Conservation (phyloP, 2,329 filamentous ascomycete species). For the Arthrobotrys sinensis region DNA sequence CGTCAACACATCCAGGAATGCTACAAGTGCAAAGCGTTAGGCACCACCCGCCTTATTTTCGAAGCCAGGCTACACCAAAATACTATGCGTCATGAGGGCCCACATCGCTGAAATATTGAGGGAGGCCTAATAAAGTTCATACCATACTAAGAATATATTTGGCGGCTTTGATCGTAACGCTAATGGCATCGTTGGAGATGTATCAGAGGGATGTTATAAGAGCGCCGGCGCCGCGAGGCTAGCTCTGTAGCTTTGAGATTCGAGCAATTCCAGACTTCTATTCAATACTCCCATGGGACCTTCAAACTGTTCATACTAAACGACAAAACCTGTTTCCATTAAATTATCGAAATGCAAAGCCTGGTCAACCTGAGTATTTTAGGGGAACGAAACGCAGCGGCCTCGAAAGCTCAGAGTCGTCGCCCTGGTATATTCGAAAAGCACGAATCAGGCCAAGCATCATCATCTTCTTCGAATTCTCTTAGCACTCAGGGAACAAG, state of each 20-base stretch:
- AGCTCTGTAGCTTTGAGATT: too few species aligned
- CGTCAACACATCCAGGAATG: conserved; percentile 5
- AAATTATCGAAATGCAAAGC: neutral
- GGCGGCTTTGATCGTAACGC: neutral
- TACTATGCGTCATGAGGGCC: neutral
- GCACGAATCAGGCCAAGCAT: conserved; percentile 6
- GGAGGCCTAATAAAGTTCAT: neutral
- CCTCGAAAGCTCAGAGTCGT: neutral
- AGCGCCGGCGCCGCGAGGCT: too few species aligned
- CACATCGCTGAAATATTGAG: neutral
- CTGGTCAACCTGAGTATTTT: neutral
- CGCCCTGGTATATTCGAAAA: conserved; percentile 16
- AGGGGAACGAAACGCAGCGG: neutral
- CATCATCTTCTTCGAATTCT: too few species aligned
- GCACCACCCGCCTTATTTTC: neutral
- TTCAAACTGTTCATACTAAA: too few species aligned
- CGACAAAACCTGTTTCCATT: too few species aligned
- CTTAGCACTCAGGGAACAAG: neutral
- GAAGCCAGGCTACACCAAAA: neutral
- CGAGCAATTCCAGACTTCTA: too few species aligned
- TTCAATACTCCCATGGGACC: too few species aligned
- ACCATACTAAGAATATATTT: neutral
- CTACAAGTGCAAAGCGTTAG: neutral
- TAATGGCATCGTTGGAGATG: too few species aligned
- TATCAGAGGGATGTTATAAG: too few species aligned